A percentile compares a stretch with the other conserved stretches of the same genome.
Conservation (phyloP, 495 filamentous ascomycete species). For the Talaromyces adpressus region DNA sequence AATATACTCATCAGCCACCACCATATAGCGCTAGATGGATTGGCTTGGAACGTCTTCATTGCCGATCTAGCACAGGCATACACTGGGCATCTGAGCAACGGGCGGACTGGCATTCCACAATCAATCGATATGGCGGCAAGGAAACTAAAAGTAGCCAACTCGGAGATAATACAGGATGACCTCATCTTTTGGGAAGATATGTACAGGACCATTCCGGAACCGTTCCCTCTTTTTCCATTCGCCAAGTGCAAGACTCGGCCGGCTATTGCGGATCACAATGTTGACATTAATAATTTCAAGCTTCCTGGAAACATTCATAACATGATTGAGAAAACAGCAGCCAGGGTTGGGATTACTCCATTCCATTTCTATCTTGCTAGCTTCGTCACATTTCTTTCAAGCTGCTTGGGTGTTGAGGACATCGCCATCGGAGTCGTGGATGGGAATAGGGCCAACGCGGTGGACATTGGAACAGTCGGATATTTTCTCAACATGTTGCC, state of each 20-base stretch:
- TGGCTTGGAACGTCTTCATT: slow-evolving; percentile 30
- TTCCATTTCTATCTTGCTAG: not conserved
- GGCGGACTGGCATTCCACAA: slow-evolving; percentile 13
- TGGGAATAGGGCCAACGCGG: not conserved
- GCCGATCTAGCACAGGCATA: slow-evolving; percentile 35
- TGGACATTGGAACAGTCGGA: not conserved
- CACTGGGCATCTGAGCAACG: slow-evolving; percentile 7
- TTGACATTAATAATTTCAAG: slow-evolving; percentile 8
- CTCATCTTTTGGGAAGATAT: slow-evolving; percentile 29
- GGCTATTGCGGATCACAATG: slow-evolving; percentile 7
- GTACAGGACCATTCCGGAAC: slow-evolving; percentile 16
- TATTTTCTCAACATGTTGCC: slow-evolving; percentile 8
- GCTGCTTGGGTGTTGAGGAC: slow-evolving; percentile 15
- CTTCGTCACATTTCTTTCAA: slow-evolving; percentile 12
- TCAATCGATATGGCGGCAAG: slow-evolving; percentile 12
- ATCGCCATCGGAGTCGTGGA: slow-evolving; percentile 8
- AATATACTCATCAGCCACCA: slow-evolving; percentile 29
- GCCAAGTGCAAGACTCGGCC: slow-evolving; percentile 13
- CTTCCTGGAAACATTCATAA: slow-evolving; percentile 1
- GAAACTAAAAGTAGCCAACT: slow-evolving; percentile 3
- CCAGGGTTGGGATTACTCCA: not conserved
- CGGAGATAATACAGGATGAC: slow-evolving; percentile 9
- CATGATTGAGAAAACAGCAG: not conserved
- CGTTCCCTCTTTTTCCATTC: slow-evolving; percentile 32
- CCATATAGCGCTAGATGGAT: slow-evolving; percentile 44